These are phyloP conservation scores for Venturia oleaginea DNA, from an alignment of 2,329 filamentous ascomycete genomes.

Conservation along the genomic window DNA sequence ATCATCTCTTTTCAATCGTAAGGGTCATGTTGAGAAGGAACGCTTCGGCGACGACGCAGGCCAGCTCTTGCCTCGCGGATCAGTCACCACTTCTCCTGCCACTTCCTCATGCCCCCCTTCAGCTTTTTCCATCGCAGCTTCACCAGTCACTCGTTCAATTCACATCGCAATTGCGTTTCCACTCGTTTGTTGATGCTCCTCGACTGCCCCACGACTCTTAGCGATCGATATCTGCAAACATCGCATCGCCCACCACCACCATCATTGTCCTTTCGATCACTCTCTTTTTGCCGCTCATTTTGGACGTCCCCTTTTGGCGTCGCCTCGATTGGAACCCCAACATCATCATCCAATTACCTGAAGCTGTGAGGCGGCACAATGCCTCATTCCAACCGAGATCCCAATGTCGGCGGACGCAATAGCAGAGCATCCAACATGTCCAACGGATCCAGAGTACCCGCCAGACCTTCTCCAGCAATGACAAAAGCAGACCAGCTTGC, in stretches of 20 bases:
- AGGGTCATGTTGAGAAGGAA: background rate
- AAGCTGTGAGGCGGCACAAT: constrained; percentile 22
- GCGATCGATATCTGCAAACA: background rate
- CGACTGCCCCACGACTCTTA: background rate
- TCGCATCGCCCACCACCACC: constrained; percentile 5
- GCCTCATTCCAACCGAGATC: constrained; percentile 36
- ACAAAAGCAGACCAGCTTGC: constrained; percentile 25
- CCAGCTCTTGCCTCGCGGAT: background rate
- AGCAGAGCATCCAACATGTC: constrained; percentile 40
- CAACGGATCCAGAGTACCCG: constrained; percentile 25
- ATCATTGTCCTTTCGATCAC: background rate
- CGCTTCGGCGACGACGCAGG: background rate
- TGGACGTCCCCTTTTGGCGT: constrained; percentile 6
- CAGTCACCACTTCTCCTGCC: background rate
- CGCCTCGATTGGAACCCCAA: background rate
- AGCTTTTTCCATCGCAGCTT: background rate
- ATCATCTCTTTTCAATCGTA: background rate
- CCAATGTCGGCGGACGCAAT: constrained; percentile 36
- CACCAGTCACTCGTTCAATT: background rate
- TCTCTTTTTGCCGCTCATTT: constrained; percentile 5
- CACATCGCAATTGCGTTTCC: background rate
- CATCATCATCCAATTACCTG: background rate
- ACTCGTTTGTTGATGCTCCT: background rate
- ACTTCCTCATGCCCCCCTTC: background rate
- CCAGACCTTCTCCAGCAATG: constrained; percentile 22